These are phyloP conservation scores for Chenopodium suecicum DNA, from an alignment of 148 eudicot genomes.

Conservation along the genomic window DNA sequence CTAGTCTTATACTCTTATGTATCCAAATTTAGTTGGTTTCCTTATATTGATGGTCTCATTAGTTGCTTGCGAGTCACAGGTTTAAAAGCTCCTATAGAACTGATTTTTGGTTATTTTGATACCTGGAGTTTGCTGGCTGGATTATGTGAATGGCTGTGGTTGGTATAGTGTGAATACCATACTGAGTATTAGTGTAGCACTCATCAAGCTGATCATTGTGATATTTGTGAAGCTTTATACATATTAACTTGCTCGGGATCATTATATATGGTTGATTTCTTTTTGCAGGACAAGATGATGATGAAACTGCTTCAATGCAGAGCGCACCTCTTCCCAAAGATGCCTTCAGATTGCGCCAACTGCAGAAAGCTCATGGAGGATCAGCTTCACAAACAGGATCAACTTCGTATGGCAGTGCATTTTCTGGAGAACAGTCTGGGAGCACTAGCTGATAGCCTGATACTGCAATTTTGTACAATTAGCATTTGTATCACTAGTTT, in stretches of 20 bases:
- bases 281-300: conserved; percentile 74
- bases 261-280: background rate
- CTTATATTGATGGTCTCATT: background rate
- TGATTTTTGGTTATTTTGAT: background rate
- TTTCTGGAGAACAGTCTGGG: conserved; percentile 91
- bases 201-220: background rate
- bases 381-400: conserved; percentile 79
- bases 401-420: conserved; percentile 88
- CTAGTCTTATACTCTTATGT: background rate
- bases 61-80: background rate
- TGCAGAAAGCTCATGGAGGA: conserved; percentile 66
- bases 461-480: conserved; percentile 17
- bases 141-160: background rate
- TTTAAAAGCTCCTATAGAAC: background rate
- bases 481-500: conserved; percentile 12
- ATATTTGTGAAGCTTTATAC: background rate
- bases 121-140: background rate
- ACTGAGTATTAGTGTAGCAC: background rate
- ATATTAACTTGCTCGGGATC: background rate
- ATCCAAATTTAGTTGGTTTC: background rate
- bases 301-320: conserved; percentile 67
- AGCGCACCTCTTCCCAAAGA: conserved; percentile 85
- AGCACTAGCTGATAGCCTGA: conserved; percentile 50
- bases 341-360: conserved; percentile 71
- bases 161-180: background rate